phyloP scores from a whole-genome alignment of 78 protist genomes.

The Chrysochromulina parva region DNA sequence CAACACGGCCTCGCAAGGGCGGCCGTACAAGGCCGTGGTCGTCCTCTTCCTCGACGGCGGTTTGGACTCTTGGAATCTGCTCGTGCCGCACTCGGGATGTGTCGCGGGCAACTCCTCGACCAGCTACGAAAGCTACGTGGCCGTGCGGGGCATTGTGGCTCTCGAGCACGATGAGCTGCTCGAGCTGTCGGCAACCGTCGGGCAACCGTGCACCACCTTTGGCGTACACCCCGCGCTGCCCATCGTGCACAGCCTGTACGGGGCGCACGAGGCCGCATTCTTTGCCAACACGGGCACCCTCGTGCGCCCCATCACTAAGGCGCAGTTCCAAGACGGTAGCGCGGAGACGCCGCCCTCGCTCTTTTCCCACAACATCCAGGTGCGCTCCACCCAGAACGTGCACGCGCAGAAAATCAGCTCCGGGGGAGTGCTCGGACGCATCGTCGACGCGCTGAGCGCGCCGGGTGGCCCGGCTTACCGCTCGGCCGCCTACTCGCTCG shows the following conservation, averaged over 20 bases:
- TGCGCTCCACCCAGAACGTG: neutral
- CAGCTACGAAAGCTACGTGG: neutral
- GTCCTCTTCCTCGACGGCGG: conserved; percentile 16
- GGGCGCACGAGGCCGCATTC: neutral
- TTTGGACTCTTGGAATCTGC: neutral
- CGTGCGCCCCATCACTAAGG: neutral
- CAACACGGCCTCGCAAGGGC: neutral
- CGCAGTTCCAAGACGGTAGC: neutral
- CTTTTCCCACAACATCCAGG: neutral
- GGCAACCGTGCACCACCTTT: neutral
- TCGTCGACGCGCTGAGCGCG: neutral
- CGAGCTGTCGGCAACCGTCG: neutral
- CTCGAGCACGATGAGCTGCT: neutral
- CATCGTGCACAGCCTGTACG: neutral
- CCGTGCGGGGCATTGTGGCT: neutral
- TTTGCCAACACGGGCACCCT: conserved; percentile 21
- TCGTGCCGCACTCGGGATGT: conserved; percentile 1
- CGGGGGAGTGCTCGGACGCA: neutral
- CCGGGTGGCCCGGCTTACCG: neutral
- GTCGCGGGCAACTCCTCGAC: neutral
- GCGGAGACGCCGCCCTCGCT: neutral
- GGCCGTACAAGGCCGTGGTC: neutral
- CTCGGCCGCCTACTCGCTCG: neutral
- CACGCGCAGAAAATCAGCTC: neutral
- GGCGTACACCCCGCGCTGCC: neutral